Evolutionary conservation across 2,329 filamentous ascomycete species (phyloP).

Genomic region (Stachybotrys echinatus): DNA sequence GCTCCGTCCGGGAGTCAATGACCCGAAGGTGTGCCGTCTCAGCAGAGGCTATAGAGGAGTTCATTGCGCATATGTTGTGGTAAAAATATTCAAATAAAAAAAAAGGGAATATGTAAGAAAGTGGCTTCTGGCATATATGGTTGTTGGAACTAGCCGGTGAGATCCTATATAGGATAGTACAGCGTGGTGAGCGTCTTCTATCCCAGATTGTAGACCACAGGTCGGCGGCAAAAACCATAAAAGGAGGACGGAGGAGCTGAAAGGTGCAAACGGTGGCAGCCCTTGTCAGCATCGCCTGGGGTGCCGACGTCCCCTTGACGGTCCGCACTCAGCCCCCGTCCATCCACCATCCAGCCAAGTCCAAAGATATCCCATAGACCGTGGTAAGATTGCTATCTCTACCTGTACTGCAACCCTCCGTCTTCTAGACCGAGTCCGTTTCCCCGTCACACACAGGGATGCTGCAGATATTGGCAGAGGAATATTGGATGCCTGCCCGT

Average conservation of each 20-base stretch:
- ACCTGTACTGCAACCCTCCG: background rate
- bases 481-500: background rate
- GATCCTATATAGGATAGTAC: no score
- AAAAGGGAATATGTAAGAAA: no score
- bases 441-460: background rate
- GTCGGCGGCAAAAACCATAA: no score
- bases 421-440: background rate
- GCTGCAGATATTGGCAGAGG: background rate
- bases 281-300: background rate
- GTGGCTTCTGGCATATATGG: background rate
- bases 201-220: no score
- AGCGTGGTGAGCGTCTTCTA: no score
- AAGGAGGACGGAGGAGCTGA: background rate
- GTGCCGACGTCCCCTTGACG: background rate
- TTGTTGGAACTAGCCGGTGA: no score
- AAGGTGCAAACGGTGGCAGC: background rate
- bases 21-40: background rate
- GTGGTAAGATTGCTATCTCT: background rate
- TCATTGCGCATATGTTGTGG: no score
- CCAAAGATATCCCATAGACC: background rate
- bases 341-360: no score
- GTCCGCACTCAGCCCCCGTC: no score
- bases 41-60: background rate
- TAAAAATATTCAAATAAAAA: background rate
- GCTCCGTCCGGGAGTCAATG: constrained; percentile 19